A percentile compares a stretch with the other conserved stretches of the same genome.
Conservation (phyloP, 1,139 yeast genomes). For the Candida glucosophila region DNA sequence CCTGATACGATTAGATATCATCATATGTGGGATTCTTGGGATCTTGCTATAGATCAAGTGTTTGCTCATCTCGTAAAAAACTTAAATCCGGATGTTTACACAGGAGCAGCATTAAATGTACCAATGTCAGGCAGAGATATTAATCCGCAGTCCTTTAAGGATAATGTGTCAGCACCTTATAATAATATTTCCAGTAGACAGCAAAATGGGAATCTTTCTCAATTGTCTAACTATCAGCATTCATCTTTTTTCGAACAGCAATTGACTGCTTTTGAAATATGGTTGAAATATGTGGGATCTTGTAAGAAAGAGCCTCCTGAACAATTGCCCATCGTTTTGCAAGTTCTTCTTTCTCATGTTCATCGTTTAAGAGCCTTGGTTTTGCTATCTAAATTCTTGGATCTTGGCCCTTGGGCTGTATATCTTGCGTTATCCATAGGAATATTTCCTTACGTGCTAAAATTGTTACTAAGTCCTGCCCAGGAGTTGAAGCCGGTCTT, state of each 20-base stretch:
- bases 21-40: slow-evolving; percentile 99
- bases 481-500: slow-evolving; percentile 90
- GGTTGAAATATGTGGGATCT: slow-evolving; percentile 85
- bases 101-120: background rate
- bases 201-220: no score
- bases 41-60: slow-evolving; percentile 91
- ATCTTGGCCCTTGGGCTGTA: slow-evolving; percentile 97
- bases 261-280: slow-evolving; percentile 88
- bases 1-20: slow-evolving; percentile 78
- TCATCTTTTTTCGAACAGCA: slow-evolving; percentile 95
- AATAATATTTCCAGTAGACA: slow-evolving; percentile 7
- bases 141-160: slow-evolving; percentile 2
- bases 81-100: slow-evolving; percentile 15
- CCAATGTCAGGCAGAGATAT: background rate
- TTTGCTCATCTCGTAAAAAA: slow-evolving; percentile 55
- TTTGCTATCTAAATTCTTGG: slow-evolving; percentile 74
- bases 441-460: slow-evolving; percentile 89
- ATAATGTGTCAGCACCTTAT: slow-evolving; percentile 1
- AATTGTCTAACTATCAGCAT: slow-evolving; percentile 56
- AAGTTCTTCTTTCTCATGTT: slow-evolving; percentile 86
- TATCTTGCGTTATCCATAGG: slow-evolving; percentile 89
- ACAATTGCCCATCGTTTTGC: slow-evolving; percentile 88
- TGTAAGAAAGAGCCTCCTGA: slow-evolving; percentile 84
- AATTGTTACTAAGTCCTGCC: slow-evolving; percentile 88
- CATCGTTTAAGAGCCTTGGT: slow-evolving; percentile 87